Conservation (phyloP, 2,329 filamentous ascomycete genomes). For the Pseudopyricularia cyperi region DNA sequence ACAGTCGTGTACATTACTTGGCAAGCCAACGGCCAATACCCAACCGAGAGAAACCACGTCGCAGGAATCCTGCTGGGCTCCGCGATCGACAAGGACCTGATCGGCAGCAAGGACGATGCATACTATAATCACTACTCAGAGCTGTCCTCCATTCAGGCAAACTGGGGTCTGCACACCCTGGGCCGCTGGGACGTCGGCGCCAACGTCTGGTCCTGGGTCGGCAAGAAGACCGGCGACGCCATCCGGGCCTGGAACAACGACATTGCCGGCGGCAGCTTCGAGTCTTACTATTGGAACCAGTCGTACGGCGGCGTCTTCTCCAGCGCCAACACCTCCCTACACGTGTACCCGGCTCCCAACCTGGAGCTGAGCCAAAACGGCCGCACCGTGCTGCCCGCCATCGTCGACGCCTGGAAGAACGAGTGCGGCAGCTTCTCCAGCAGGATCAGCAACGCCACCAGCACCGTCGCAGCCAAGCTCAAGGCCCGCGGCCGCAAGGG, state of each 20-base stretch:
- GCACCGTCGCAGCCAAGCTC: too few relatives aligned
- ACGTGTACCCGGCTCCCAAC: slow-evolving; percentile 14
- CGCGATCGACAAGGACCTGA: slow-evolving; percentile 49
- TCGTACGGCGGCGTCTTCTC: slow-evolving; percentile 18
- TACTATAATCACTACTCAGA: slow-evolving; percentile 66
- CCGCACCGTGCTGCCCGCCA: slow-evolving; percentile 10
- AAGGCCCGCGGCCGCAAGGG: not conserved
- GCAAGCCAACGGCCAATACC: not conserved
- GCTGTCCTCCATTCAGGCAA: slow-evolving; percentile 53
- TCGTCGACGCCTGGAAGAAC: slow-evolving; percentile 11
- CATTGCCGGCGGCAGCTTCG: slow-evolving; percentile 1
- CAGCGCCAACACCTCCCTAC: slow-evolving; percentile 6
- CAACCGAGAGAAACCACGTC: slow-evolving; percentile 49
- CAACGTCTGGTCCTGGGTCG: slow-evolving; percentile 53
- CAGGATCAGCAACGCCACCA: too few relatives aligned
- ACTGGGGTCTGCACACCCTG: slow-evolving; percentile 57
- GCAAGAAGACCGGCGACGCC: slow-evolving; percentile 46
- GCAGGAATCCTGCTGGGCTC: slow-evolving; percentile 62
- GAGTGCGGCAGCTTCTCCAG: not conserved
- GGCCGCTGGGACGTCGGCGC: slow-evolving; percentile 61
- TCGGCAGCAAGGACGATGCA: slow-evolving; percentile 53
- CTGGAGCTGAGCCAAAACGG: slow-evolving; percentile 12
- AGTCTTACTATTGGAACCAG: slow-evolving; percentile 11
- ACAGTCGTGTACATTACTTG: slow-evolving; percentile 64
- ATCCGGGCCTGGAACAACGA: slow-evolving; percentile 8